phyloP scores from a whole-genome alignment of 2,329 filamentous ascomycete species.

The Elsinoe arachidis region DNA sequence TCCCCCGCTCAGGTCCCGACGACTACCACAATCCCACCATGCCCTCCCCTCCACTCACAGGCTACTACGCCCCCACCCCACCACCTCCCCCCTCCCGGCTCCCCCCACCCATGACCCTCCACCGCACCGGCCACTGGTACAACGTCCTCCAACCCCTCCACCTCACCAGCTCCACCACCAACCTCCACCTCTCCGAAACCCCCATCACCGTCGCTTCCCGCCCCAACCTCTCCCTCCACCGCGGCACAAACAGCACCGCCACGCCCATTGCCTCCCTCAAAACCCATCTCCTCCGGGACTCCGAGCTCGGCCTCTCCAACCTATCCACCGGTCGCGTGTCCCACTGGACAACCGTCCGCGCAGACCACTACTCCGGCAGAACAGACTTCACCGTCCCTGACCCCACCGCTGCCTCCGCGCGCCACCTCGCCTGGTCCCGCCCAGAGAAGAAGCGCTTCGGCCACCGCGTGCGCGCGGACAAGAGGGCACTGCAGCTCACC shows the following conservation, averaged over 20 bases:
- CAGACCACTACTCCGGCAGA: not conserved
- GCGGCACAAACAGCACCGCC: not conserved
- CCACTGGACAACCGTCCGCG: not conserved
- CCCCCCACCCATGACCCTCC: not conserved
- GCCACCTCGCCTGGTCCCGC: not conserved
- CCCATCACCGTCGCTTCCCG: constrained; percentile 4
- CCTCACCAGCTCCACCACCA: constrained; percentile 14
- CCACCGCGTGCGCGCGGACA: too few species aligned
- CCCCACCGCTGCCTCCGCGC: not conserved
- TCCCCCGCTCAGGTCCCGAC: not conserved
- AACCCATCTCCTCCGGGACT: not conserved
- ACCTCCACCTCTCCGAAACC: constrained; percentile 21
- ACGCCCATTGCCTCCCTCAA: not conserved
- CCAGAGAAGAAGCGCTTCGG: not conserved
- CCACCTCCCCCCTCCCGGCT: not conserved
- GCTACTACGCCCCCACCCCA: not conserved
- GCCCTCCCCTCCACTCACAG: not conserved
- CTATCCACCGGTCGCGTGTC: not conserved
- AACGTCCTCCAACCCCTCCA: constrained; percentile 13
- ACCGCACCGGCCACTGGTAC: not conserved
- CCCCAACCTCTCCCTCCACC: not conserved
- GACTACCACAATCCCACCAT: not conserved
- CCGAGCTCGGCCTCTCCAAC: not conserved
- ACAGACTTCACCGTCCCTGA: not conserved
- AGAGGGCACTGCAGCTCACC: not conserved